phyloP scores from a whole-genome alignment of 148 eudicot species.

The Salicornia ramosissima region DNA sequence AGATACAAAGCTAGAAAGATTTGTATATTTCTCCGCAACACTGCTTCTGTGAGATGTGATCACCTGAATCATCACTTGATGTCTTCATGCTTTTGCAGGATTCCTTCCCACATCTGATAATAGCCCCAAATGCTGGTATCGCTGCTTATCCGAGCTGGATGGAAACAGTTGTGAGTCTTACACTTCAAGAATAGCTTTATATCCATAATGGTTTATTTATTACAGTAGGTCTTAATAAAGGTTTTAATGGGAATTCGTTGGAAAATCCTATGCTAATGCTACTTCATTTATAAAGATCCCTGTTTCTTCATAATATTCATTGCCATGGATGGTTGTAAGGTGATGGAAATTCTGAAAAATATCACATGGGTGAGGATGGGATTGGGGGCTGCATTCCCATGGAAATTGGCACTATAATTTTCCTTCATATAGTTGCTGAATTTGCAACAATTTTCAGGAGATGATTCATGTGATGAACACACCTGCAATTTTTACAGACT shows the following conservation, averaged over 20 bases:
- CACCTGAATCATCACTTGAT: neutral
- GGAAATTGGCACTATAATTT: no score
- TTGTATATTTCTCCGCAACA: neutral
- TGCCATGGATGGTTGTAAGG: no score
- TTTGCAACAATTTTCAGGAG: constrained; percentile 38
- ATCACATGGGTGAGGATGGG: no score
- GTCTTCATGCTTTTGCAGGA: constrained; percentile 36
- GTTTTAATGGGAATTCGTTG: no score
- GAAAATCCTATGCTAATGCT: no score
- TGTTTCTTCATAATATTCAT: no score
- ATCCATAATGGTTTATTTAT: neutral
- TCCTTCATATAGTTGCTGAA: no score
- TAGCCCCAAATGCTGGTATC: constrained; percentile 91
- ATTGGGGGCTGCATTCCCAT: no score
- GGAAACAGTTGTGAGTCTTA: constrained; percentile 62
- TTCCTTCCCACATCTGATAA: constrained; percentile 54
- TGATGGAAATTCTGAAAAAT: no score
- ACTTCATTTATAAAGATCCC: no score
- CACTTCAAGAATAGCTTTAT: neutral
- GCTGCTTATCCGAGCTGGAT: constrained; percentile 91
- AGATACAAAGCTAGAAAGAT: no score
- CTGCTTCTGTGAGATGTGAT: neutral
- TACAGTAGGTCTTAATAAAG: no score
- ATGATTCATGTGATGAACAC: constrained; percentile 49
- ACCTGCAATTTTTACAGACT: constrained; percentile 84